Evolutionary conservation across 2,329 filamentous ascomycete species (phyloP).

Genomic region (Hypoxylon sp.): DNA sequence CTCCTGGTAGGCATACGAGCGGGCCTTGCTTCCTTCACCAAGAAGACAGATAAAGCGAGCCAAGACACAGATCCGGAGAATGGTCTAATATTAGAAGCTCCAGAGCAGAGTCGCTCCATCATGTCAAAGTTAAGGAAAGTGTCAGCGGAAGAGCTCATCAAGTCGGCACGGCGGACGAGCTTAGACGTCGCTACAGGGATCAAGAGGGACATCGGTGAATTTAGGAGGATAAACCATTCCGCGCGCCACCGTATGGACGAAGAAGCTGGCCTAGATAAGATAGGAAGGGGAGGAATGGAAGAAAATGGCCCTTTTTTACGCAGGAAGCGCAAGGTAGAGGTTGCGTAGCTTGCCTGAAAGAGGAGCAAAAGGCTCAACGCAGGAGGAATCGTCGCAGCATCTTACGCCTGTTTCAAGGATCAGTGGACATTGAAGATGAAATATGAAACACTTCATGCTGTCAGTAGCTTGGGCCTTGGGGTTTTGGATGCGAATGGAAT

Average conservation of each 20-base stretch:
- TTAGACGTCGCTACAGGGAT: conserved; percentile 31
- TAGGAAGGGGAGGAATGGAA: conserved; percentile 9
- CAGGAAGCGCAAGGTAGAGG: conserved; percentile 28
- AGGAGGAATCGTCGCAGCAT: conserved; percentile 28
- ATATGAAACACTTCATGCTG: conserved; percentile 15
- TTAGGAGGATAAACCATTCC: conserved; percentile 18
- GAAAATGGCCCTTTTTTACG: conserved; percentile 49
- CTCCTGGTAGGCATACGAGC: conserved; percentile 19
- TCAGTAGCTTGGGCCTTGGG: conserved; percentile 13
- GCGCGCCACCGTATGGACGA: conserved; percentile 20
- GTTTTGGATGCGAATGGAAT: conserved; percentile 8
- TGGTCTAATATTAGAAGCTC: conserved; percentile 1
- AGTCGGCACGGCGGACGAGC: conserved; percentile 29
- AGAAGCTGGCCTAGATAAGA: conserved; percentile 18
- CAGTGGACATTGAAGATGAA: conserved; percentile 36
- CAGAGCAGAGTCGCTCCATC: conserved; percentile 10
- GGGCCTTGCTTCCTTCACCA: not conserved
- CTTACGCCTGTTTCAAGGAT: conserved; percentile 34
- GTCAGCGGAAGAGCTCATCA: conserved; percentile 27
- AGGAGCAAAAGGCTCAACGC: conserved; percentile 28
- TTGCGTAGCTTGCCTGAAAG: conserved; percentile 38
- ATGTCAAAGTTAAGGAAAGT: conserved; percentile 26
- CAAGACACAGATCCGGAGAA: conserved; percentile 15
- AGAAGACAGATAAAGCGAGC: not conserved
- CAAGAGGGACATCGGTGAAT: conserved; percentile 20